Base-by-base conservation (phyloP, 2,329 filamentous ascomycete genomes). In the Dothiorella sarmentorum region DNA sequence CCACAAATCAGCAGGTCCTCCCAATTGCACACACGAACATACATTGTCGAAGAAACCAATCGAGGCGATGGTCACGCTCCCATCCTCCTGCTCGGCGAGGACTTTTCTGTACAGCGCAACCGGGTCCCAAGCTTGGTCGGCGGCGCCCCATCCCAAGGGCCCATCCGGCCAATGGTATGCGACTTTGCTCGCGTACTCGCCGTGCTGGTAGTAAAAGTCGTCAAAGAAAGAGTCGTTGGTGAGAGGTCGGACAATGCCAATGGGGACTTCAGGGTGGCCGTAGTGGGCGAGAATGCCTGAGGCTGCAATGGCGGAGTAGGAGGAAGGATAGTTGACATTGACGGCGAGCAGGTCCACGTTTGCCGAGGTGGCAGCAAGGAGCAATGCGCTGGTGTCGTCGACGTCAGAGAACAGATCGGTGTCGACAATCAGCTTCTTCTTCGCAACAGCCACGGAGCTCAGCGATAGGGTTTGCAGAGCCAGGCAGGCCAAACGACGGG, bases 401-500 rank as follows among this genome's bases (percentile, higher is more conserved):
- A 78, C 76, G 55, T 80, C 77, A 33, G 74, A 76, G 63, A 76
- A 78, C 10, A 80, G 65, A 59, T 80, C 77, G 0, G 77, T 79
- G 64, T 80, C 77, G 22, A 80, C 70, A 47, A 80, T 75, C 29
- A 80, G 65, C 29, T 74, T 75, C 58, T 74, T 76, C 51, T 42
- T 40, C 5, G 51, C 51, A 5, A 11, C 11, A 10, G 35, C 33
- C 7, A 10, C 22, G 1, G 37, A 24, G 38, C 4, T 20, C 17
- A 56, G 29, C 18, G 52, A 18, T 27, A 56, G 26, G 6, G 38
- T 17, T 10, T 24, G 26, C 11, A 44, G 18, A 10, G 52, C 52
- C 7, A 56, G 38, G 9, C 38, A 27, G n/a, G 37, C 18, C 33
- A 56, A 18, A 18, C 38, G 18, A 13, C 38, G 27, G 27, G 18